Evolutionary conservation across 2,329 filamentous ascomycete genomes (phyloP), one percentile per base, ranked within the genome.

Genomic region (Lecanoromycetidae sp.): DNA sequence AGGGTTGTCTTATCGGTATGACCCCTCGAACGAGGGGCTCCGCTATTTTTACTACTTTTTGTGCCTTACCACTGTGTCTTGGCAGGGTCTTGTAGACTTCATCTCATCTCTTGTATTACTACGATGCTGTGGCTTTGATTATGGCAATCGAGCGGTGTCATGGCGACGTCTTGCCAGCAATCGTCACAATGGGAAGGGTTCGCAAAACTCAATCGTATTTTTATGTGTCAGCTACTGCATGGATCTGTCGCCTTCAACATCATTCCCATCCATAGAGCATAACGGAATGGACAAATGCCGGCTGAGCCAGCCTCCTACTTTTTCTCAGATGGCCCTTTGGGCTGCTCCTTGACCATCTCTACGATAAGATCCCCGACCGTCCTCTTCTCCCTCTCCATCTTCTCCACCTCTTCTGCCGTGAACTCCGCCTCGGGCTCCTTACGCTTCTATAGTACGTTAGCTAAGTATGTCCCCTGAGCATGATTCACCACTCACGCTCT

Each of bases 331-430:
- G 13, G 7, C 23, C 25, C 13, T 2, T 30, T 12, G 7, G 12
- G 1, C 37, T 26, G 15, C 30, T n/a, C 19, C 30, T 15, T 33
- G 4, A 8, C 3, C 13, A 33, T 13, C 30, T 15, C 30, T 15
- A 5, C 8, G 30, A 10, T 15, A 17, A 17, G 30, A n/a, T 33
- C 20, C 26, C 19, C n/a, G 9, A 25, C 20, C 7, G 17, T 41
- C 12, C 17, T 12, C 13, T 17, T 20, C 6, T n/a, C n/a, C 25
- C 8, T 19, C 25, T 25, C 25, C 10, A 20, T 6, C 13, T 13
- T 41, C 26, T 40, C 26, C 27, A 30, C 30, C 44, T 46, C 44
- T 4, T 46, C 20, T 12, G 17, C 35, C 25, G 44, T 40, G 27
- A 46, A 29, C 10, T 38, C 43, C 1, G 27, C 4, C 15, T 27